These are phyloP conservation scores for Citrus cavaleriei DNA, from an alignment of 345 rosid species.

Conservation along the genomic window DNA sequence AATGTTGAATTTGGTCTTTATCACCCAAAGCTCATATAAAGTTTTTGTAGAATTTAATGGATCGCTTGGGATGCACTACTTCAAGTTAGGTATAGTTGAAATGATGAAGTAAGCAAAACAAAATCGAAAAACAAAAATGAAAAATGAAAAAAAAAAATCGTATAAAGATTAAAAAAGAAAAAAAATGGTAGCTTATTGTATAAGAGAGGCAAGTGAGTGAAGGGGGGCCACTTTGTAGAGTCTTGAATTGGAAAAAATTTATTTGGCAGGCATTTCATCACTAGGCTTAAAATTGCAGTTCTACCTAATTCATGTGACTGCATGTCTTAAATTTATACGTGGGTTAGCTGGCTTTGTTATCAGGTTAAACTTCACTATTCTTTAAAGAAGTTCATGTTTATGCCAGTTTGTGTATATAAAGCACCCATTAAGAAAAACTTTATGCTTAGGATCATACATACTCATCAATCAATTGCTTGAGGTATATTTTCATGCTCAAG, in stretches of 20 bases:
- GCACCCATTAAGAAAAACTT: no score
- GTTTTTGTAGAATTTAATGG: background rate
- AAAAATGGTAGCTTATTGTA: constrained; percentile 14
- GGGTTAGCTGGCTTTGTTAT: background rate
- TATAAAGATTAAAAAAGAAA: background rate
- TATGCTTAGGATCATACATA: no score
- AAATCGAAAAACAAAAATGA: background rate
- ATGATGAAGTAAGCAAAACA: constrained; percentile 8
- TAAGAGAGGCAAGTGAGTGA: constrained; percentile 22
- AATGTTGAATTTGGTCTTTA: constrained; percentile 18
- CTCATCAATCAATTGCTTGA: background rate
- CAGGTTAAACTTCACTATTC: background rate
- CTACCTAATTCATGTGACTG: constrained; percentile 21
- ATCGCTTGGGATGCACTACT: constrained; percentile 27
- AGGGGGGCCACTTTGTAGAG: constrained; percentile 12
- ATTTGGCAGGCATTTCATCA: background rate
- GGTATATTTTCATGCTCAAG: background rate
- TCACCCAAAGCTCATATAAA: constrained; percentile 1
- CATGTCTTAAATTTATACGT: background rate
- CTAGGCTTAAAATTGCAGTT: constrained; percentile 10
- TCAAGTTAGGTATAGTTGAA: constrained; percentile 14
- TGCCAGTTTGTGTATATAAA: no score
- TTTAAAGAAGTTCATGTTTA: no score
- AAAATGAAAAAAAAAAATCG: background rate
- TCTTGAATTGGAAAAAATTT: constrained; percentile 7